Evolutionary conservation across 2,329 filamentous ascomycete species (phyloP).

Genomic region (Dactylella cylindrospora): DNA sequence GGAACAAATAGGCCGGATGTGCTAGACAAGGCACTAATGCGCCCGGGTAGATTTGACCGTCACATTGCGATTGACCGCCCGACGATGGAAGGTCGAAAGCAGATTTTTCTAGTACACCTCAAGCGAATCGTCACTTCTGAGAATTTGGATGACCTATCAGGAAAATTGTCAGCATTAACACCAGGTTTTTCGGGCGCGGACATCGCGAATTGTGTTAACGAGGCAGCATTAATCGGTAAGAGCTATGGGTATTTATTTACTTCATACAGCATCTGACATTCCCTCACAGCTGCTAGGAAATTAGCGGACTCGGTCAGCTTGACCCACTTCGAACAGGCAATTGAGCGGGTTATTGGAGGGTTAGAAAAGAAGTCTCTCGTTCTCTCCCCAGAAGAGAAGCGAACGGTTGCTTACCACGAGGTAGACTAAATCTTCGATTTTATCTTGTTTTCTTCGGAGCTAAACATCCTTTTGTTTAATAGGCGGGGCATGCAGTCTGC

Average conservation of each 20-base stretch:
- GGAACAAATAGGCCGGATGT: slow-evolving; percentile 96
- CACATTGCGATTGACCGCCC: slow-evolving; percentile 94
- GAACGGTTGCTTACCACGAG: slow-evolving; percentile 94
- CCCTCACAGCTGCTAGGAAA: slow-evolving; percentile 70
- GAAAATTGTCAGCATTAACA: slow-evolving; percentile 85
- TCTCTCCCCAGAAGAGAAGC: slow-evolving; percentile 89
- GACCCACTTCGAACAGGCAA: slow-evolving; percentile 93
- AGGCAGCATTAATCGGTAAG: slow-evolving; percentile 92
- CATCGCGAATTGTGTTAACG: slow-evolving; percentile 97
- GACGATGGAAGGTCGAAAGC: slow-evolving; percentile 93
- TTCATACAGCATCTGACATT: slow-evolving; percentile 7
- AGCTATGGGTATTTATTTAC: slow-evolving; percentile 17
- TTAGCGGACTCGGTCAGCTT: slow-evolving; percentile 80
- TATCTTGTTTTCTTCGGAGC: background rate
- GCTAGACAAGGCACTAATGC: slow-evolving; percentile 92
- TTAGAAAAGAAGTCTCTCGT: slow-evolving; percentile 97
- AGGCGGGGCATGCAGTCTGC: slow-evolving; percentile 92
- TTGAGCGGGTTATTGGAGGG: slow-evolving; percentile 94
- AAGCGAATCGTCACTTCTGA: slow-evolving; percentile 92
- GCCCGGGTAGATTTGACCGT: slow-evolving; percentile 92
- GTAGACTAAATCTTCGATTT: slow-evolving; percentile 19
- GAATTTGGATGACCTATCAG: slow-evolving; percentile 82
- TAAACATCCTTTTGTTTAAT: background rate
- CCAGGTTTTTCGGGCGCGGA: slow-evolving; percentile 97
- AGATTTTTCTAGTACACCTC: slow-evolving; percentile 93